phyloP scores from a whole-genome alignment of 2,329 filamentous ascomycete species.

The Aspergillus novofumigatus region DNA sequence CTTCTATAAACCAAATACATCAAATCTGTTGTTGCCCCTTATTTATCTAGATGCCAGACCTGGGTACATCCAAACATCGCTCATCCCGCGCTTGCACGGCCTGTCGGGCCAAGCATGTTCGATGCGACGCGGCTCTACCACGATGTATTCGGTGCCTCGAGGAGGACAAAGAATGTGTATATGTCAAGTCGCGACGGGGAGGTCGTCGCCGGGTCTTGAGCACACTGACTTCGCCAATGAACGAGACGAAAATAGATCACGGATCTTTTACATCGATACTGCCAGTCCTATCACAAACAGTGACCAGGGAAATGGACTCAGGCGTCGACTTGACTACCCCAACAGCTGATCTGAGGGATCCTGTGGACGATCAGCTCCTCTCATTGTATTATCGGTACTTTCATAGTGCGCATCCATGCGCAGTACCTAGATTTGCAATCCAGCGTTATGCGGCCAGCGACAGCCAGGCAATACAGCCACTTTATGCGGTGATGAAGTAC shows the following conservation, averaged over 20 bases:
- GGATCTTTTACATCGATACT: neutral
- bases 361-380: conserved; percentile 1
- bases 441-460: conserved; percentile 7
- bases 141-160: neutral
- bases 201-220: neutral
- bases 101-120: conserved; percentile 1
- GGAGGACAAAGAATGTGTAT: neutral
- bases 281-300: neutral
- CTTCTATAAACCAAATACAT: too few species aligned
- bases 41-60: neutral
- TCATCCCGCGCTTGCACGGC: neutral
- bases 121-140: conserved; percentile 1
- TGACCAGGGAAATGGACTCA: neutral
- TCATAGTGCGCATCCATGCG: conserved; percentile 21
- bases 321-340: neutral
- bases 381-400: conserved; percentile 23
- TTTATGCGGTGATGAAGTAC: conserved; percentile 20
- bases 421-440: conserved; percentile 16
- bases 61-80: neutral
- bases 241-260: neutral
- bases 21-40: neutral
- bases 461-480: conserved; percentile 8
- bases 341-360: neutral
- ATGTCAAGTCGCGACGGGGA: conserved; percentile 2
- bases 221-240: neutral